Base-by-base conservation (phyloP, 148 eudicot species). In the Fagopyrum esculentum region DNA sequence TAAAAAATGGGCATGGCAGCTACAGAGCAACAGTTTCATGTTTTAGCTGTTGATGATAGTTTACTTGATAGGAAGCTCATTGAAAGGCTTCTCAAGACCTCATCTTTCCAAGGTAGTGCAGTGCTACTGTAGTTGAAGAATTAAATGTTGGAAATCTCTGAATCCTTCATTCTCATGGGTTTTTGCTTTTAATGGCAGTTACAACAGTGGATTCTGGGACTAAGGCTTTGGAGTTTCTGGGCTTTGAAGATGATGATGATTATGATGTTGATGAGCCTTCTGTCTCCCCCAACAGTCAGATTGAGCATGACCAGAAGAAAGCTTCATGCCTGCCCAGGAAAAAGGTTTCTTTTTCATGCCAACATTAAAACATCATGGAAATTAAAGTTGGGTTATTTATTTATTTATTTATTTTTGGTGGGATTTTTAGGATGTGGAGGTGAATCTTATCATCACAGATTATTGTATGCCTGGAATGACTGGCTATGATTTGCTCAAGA, bases 381-480 rank as follows among this genome's bases (percentile, higher is more conserved):
- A 57, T 57, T 8, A 13, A 13, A 12, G 16, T 66, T 63, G 15
- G 2, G 0, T 11, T 35, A 64, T 61, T 61, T 30, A 5, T 30
- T 11, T 13, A 64, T 64, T 66, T 8, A 5, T 35, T 43, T 66
- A 40, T 7, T 40, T 11, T 66, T 35, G 47, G 19, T 43, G 71
- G 22, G 17, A 43, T 66, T 66, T 82, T 5, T 84, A 94, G 93
- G 93, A 83, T 68, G 87, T 86, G 75, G 86, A 86, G 79, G 95
- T 94, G 80, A 94, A 94, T 84, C 87, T 94, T 72, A 86, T 94
- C 40, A 94, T 94, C 51, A 91, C 98, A 75, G 98, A 94, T 78
- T 94, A 94, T 72, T 94, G 93, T 78, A 94, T 94, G 98, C 98
- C 98, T 73, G 96, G 91, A 63, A 94, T 94, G 97, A 94, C 97